These are phyloP conservation scores for Phytophthora colocasiae DNA, from an alignment of 352 stramenopile genomes.

Conservation along the genomic window DNA sequence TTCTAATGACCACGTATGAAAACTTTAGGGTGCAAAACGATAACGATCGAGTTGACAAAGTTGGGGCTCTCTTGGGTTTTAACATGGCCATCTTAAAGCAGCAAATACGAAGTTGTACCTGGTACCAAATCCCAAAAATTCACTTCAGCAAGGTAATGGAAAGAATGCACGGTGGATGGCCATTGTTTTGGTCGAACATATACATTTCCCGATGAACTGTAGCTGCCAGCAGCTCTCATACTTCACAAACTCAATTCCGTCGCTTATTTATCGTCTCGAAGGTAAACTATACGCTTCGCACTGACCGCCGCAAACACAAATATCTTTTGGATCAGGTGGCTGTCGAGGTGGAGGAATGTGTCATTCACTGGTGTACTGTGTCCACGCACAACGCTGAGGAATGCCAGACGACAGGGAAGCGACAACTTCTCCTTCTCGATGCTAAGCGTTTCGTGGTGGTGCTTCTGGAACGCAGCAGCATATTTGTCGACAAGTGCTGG, in stretches of 20 bases:
- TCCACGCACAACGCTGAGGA: conserved; percentile 32
- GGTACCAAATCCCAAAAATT: too few species aligned
- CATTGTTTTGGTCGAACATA: too few species aligned
- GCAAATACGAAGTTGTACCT: too few species aligned
- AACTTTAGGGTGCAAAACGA: neutral
- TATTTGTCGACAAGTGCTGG: conserved; percentile 34
- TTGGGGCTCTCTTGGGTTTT: too few species aligned
- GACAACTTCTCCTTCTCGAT: conserved; percentile 42
- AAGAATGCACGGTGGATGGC: too few species aligned
- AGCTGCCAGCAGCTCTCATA: conserved; percentile 8
- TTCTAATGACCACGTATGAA: conserved; percentile 10
- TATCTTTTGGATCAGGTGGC: conserved; percentile 27
- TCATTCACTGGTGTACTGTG: conserved; percentile 15
- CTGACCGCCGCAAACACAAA: conserved; percentile 36
- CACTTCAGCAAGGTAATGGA: too few species aligned
- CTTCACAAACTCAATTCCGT: neutral
- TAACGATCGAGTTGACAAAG: too few species aligned
- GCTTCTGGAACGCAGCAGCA: conserved; percentile 16
- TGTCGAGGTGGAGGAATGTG: conserved; percentile 26
- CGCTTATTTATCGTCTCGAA: conserved; percentile 35
- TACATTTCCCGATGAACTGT: neutral
- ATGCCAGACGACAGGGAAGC: conserved; percentile 27
- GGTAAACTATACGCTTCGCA: conserved; percentile 35
- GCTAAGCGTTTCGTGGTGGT: conserved; percentile 34
- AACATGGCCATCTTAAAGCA: too few species aligned